Percentiles rank a stretch among this genome's conserved stretches.
phyloP scores from a whole-genome alignment of 768 basidiomycete genomes.

The Rhizopogon roseolus region DNA sequence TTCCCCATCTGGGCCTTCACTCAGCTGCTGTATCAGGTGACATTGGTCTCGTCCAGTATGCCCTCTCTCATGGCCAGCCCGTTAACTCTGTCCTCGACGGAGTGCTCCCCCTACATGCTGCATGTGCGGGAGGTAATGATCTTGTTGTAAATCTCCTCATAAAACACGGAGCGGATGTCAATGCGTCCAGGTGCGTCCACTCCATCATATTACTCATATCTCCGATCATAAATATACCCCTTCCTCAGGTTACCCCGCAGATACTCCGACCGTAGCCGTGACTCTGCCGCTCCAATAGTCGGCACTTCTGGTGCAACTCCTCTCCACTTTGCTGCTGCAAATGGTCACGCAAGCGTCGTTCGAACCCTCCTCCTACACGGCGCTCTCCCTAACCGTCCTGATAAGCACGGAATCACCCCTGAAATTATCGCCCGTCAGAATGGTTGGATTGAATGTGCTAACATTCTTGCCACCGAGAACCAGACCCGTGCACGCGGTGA shows the following conservation, averaged over 20 bases:
- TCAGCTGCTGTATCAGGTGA: constrained; percentile 82
- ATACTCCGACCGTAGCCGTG: constrained; percentile 67
- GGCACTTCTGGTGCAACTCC: constrained; percentile 89
- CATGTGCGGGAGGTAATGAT: constrained; percentile 86
- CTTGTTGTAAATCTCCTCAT: constrained; percentile 85
- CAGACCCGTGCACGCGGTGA: constrained; percentile 53
- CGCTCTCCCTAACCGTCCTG: constrained; percentile 73
- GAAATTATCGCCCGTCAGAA: constrained; percentile 78
- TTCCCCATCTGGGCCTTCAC: constrained; percentile 73
- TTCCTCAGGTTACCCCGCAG: constrained; percentile 59
- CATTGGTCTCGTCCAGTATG: constrained; percentile 89
- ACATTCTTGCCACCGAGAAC: constrained; percentile 59
- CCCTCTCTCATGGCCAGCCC: constrained; percentile 90
- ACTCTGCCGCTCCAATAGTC: constrained; percentile 64
- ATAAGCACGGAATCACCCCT: constrained; percentile 91
- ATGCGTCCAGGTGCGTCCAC: constrained; percentile 74
- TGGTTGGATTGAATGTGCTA: constrained; percentile 76
- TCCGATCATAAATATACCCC: constrained; percentile 4
- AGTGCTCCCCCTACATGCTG: constrained; percentile 94
- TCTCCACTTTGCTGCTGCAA: constrained; percentile 94
- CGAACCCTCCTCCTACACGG: constrained; percentile 79
- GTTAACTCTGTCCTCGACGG: constrained; percentile 95
- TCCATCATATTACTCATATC: neutral
- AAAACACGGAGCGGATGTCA: constrained; percentile 95
- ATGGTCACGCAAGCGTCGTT: constrained; percentile 80